Evolutionary conservation across 2,329 filamentous ascomycete genomes (phyloP).

Genomic region (Xylaria sp.): DNA sequence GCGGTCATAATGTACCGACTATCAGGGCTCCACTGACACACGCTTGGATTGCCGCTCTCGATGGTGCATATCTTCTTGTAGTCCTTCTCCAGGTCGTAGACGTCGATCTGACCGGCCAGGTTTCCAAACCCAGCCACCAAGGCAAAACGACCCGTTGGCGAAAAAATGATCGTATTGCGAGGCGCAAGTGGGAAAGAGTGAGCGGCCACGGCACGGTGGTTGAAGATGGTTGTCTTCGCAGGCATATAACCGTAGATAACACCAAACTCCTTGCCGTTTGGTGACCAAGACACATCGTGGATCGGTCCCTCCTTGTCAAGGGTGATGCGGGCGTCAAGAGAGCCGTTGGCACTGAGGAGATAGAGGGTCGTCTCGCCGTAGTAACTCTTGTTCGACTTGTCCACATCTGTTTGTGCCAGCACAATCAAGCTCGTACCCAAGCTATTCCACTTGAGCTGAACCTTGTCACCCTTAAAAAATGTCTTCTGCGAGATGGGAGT

Average conservation of each 20-base stretch:
- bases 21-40: slow-evolving; percentile 97
- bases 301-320: slow-evolving; percentile 98
- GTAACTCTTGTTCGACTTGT: slow-evolving; percentile 98
- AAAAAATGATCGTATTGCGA: slow-evolving; percentile 94
- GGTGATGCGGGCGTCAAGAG: slow-evolving; percentile 88
- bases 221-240: slow-evolving; percentile 98
- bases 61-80: slow-evolving; percentile 91
- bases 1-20: slow-evolving; percentile 94
- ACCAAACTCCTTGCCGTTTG: slow-evolving; percentile 96
- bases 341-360: slow-evolving; percentile 86
- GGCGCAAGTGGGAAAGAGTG: slow-evolving; percentile 87
- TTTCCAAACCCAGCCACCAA: slow-evolving; percentile 97
- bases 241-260: slow-evolving; percentile 99
- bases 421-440: slow-evolving; percentile 90
- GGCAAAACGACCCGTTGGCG: slow-evolving; percentile 88
- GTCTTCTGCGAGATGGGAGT: slow-evolving; percentile 92
- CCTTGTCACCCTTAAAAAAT: slow-evolving; percentile 99
- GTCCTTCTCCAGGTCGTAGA: slow-evolving; percentile 95
- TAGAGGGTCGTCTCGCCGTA: slow-evolving; percentile 98
- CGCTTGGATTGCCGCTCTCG: slow-evolving; percentile 91
- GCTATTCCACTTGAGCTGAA: slow-evolving; percentile 97
- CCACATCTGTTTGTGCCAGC: slow-evolving; percentile 94
- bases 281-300: slow-evolving; percentile 97
- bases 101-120: slow-evolving; percentile 94
- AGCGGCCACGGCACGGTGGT: slow-evolving; percentile 77